These are phyloP conservation scores for Pseudogymnoascus sp. DNA, from an alignment of 2,329 filamentous ascomycete species.

Conservation along the genomic window DNA sequence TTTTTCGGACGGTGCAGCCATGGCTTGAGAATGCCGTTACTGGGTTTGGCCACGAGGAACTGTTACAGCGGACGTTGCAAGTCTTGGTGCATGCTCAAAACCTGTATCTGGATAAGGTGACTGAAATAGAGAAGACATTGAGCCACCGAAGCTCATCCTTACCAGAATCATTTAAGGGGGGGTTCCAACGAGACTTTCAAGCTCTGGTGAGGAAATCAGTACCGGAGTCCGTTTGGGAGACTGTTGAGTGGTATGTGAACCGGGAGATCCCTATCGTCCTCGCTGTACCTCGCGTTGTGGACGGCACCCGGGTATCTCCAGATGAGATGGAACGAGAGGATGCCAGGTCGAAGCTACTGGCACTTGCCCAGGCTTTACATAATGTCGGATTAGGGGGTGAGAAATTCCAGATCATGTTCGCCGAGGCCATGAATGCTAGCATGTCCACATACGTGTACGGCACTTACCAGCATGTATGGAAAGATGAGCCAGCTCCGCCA, in stretches of 20 bases:
- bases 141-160: constrained; percentile 26
- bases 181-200: constrained; percentile 54
- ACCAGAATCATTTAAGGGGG: constrained; percentile 33
- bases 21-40: constrained; percentile 37
- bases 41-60: constrained; percentile 32
- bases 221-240: constrained; percentile 42
- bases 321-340: constrained; percentile 23
- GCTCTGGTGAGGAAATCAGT: constrained; percentile 57
- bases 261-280: constrained; percentile 44
- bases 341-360: constrained; percentile 43
- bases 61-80: constrained; percentile 44
- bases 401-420: constrained; percentile 61
- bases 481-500: neutral
- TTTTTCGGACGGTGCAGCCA: constrained; percentile 50
- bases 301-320: constrained; percentile 14
- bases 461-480: constrained; percentile 57
- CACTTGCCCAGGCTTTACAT: constrained; percentile 49
- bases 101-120: constrained; percentile 47
- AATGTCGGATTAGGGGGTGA: constrained; percentile 62
- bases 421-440: constrained; percentile 58
- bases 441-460: constrained; percentile 55
- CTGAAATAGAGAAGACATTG: constrained; percentile 42
- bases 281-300: constrained; percentile 18
- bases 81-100: constrained; percentile 52
- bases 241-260: constrained; percentile 46